Evolutionary conservation across 192 early-diverging fungal species (phyloP).

Genomic region (Mortierella antarctica): DNA sequence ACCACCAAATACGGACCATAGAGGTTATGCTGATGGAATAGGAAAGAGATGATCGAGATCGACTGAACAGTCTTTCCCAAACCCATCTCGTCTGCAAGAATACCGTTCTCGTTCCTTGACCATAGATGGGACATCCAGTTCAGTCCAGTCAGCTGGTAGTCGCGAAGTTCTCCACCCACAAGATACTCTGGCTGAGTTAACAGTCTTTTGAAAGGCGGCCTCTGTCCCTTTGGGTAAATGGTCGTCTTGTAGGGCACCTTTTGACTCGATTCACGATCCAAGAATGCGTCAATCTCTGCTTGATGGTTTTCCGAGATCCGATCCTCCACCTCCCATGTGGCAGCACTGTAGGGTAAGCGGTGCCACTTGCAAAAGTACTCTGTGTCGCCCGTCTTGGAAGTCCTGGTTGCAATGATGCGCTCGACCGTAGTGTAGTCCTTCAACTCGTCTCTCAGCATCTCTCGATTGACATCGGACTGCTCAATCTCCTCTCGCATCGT

Average conservation of each 20-base stretch:
- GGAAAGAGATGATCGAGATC: slow-evolving; percentile 90
- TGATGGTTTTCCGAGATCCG: slow-evolving; percentile 77
- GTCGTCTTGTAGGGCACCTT: slow-evolving; percentile 78
- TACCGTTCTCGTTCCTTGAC: slow-evolving; percentile 96
- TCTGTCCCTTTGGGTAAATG: slow-evolving; percentile 59
- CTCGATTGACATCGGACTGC: slow-evolving; percentile 84
- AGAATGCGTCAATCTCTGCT: slow-evolving; percentile 85
- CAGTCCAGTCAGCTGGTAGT: slow-evolving; percentile 94
- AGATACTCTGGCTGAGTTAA: slow-evolving; percentile 85
- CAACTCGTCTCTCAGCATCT: slow-evolving; percentile 82
- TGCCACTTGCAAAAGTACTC: slow-evolving; percentile 98
- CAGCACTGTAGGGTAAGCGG: slow-evolving; percentile 85
- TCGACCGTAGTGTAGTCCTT: slow-evolving; percentile 91
- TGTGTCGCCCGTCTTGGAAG: slow-evolving; percentile 57
- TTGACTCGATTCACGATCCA: slow-evolving; percentile 80
- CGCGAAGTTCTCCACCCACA: slow-evolving; percentile 87
- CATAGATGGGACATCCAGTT: slow-evolving; percentile 98
- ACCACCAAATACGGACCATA: slow-evolving; percentile 97
- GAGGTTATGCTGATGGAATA: slow-evolving; percentile 84
- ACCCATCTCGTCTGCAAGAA: slow-evolving; percentile 96
- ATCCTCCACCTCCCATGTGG: slow-evolving; percentile 90
- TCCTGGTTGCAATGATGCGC: slow-evolving; percentile 82
- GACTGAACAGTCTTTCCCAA: slow-evolving; percentile 98
- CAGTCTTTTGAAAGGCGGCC: slow-evolving; percentile 84
- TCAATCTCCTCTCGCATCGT: slow-evolving; percentile 91